phyloP scores from a whole-genome alignment of 495 filamentous ascomycete genomes.

The Ascobolus immersus region DNA sequence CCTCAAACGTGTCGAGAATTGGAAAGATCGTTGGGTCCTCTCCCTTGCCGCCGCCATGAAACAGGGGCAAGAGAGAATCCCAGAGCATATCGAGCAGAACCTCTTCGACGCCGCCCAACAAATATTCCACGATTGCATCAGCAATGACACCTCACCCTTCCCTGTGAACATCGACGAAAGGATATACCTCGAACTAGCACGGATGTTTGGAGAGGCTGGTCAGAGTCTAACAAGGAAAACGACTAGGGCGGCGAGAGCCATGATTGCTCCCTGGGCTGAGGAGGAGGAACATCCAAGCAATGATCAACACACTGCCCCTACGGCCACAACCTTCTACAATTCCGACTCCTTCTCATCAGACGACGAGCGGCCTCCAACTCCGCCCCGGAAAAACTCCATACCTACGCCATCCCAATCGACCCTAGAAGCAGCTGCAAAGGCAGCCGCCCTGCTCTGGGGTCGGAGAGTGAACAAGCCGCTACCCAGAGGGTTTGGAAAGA shows the following conservation, averaged over 20 bases:
- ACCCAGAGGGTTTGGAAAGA: constrained; percentile 3
- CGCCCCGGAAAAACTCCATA: constrained; percentile 7
- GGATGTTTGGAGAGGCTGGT: constrained; percentile 7
- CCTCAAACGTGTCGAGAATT: constrained; percentile 26
- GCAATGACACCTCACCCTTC: constrained; percentile 10
- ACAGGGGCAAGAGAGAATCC: constrained; percentile 2
- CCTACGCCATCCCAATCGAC: background rate
- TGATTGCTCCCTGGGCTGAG: constrained; percentile 11
- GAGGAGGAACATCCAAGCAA: background rate
- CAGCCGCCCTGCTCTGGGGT: background rate
- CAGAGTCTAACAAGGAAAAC: no score
- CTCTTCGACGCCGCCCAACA: constrained; percentile 10
- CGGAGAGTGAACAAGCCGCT: background rate
- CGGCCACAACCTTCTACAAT: background rate
- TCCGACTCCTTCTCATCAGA: background rate
- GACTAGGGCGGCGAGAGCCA: constrained; percentile 5
- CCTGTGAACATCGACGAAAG: constrained; percentile 13
- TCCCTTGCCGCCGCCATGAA: constrained; percentile 8
- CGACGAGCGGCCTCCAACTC: constrained; percentile 4
- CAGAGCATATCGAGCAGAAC: constrained; percentile 2
- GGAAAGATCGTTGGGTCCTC: constrained; percentile 21
- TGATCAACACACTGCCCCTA: background rate
- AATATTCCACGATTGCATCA: constrained; percentile 10
- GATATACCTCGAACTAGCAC: constrained; percentile 8
- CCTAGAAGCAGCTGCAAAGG: background rate